Evolutionary conservation across 768 basidiomycete genomes (phyloP).

Genomic region (Mycena filopes): DNA sequence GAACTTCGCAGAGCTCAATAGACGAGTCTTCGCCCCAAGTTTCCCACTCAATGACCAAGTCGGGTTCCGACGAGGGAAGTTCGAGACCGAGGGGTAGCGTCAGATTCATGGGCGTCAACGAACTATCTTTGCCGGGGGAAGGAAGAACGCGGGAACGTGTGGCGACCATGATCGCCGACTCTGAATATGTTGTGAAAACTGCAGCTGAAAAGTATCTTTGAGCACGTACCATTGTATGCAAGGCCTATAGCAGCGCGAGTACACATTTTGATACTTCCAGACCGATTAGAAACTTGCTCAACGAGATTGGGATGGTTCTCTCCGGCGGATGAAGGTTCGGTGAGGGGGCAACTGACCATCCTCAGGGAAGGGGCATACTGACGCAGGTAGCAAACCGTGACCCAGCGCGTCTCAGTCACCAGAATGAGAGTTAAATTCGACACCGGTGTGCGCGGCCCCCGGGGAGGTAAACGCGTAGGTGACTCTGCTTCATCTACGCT

Average conservation of each 20-base stretch:
- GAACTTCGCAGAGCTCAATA: conserved; percentile 72
- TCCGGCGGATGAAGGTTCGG: conserved; percentile 47
- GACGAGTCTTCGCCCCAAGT: conserved; percentile 67
- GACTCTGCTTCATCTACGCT: conserved; percentile 53
- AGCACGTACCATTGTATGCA: conserved; percentile 62
- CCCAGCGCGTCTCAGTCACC: conserved; percentile 70
- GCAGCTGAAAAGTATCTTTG: background rate
- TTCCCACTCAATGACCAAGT: conserved; percentile 57
- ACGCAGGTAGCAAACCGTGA: conserved; percentile 66
- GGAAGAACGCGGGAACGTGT: conserved; percentile 68
- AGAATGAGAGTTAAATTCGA: conserved; percentile 67
- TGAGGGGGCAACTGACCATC: conserved; percentile 61
- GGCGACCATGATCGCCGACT: conserved; percentile 68
- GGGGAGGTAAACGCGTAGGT: conserved; percentile 64
- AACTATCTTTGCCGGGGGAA: conserved; percentile 33
- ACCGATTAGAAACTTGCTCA: conserved; percentile 43
- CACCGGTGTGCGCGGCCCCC: conserved; percentile 66
- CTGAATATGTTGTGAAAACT: conserved; percentile 45
- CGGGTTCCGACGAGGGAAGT: conserved; percentile 40
- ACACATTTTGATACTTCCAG: conserved; percentile 59
- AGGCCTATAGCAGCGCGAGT: conserved; percentile 68
- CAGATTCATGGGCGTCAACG: conserved; percentile 57
- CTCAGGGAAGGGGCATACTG: conserved; percentile 55
- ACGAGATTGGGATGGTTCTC: conserved; percentile 47
- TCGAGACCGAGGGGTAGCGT: conserved; percentile 46